Evolutionary conservation across 495 filamentous ascomycete species (phyloP).

Genomic region (Xylaria flabelliformis): DNA sequence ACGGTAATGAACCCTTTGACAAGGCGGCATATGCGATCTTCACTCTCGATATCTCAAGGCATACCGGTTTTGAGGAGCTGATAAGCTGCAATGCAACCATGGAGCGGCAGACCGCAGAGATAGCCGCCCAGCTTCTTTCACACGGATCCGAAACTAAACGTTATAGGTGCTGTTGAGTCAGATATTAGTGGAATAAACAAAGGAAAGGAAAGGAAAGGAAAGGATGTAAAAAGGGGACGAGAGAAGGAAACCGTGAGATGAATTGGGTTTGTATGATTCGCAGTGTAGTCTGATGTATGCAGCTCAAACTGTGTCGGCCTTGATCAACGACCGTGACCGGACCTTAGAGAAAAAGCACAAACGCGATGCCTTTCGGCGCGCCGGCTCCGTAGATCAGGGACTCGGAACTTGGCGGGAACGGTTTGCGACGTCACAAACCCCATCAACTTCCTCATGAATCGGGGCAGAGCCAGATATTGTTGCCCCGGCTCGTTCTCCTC

Average conservation of each 20-base stretch:
- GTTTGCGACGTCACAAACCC: conserved; percentile 34
- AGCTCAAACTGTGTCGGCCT: conserved; percentile 20
- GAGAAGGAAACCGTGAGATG: neutral
- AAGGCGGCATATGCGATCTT: conserved; percentile 2
- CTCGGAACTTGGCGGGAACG: conserved; percentile 35
- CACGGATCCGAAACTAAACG: conserved; percentile 20
- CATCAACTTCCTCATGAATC: conserved; percentile 20
- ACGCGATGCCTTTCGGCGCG: conserved; percentile 22
- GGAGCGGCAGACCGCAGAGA: conserved; percentile 5
- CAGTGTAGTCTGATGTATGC: conserved; percentile 13
- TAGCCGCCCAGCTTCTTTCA: conserved; percentile 10
- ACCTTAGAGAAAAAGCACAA: conserved; percentile 24
- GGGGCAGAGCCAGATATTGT: conserved; percentile 14
- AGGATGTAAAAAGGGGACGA: neutral
- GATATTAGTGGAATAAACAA: neutral
- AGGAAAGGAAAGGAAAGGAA: neutral
- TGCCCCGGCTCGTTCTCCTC: conserved; percentile 26
- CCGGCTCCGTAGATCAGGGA: conserved; percentile 44
- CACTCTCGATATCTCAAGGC: neutral
- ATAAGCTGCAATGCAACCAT: conserved; percentile 14
- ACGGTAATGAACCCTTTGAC: neutral
- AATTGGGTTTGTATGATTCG: conserved; percentile 15
- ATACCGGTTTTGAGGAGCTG: neutral
- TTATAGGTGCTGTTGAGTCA: conserved; percentile 7
- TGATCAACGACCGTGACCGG: conserved; percentile 29